Base-by-base conservation (phyloP, 176 grass and related monocot genomes). In the Raddia distichophylla region DNA sequence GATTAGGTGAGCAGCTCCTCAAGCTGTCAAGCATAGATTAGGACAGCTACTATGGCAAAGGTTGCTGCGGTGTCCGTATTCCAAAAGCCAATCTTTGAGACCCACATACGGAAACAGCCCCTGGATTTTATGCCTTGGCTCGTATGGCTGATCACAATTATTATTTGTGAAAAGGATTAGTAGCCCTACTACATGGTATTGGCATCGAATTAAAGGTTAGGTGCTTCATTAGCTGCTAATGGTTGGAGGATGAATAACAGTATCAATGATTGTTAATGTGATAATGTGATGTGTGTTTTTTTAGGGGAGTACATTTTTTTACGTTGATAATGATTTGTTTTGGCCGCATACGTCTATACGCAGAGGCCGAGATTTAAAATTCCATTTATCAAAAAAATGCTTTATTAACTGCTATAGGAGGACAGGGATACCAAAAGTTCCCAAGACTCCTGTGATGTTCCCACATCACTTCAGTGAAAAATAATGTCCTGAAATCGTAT, bases 1-100 rank as follows among this genome's bases (percentile, higher is more conserved):
- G 88, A 86, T 94, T 90, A 83, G 91, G 85, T 90, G 78, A 83
- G 63, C 88, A 76, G 55, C 85, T 88, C 53, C 76, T 55, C 69
- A 45, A 45, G 65, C 65, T 45, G 69, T 55, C 69, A 45, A 45
- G 65, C 65, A 67, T 67, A 16, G 10, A 19, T 53, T 40, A 45
- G 17, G 65, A 40, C 40, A 67, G n/a, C 16, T 19, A 4, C 40
- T 67, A 54, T 78, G 54, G 56, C 80, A 13, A 3, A 22, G 7
- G 16, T 37, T 18, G 65, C 35, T 67, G 16, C 66, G 9, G 20
- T 56, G 22, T 10, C n/a, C 61, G 19, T 50, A 11, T 71, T 69
- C 76, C 81, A 15, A 54, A 42, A 66, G 40, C 40, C 64, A 67
- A 15, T 17, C 65, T 10, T 17, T 7, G 67, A 40, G 37, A 40